Base-by-base conservation (phyloP, 805 yeast genomes). In the Kockiozyma suomiensis region DNA sequence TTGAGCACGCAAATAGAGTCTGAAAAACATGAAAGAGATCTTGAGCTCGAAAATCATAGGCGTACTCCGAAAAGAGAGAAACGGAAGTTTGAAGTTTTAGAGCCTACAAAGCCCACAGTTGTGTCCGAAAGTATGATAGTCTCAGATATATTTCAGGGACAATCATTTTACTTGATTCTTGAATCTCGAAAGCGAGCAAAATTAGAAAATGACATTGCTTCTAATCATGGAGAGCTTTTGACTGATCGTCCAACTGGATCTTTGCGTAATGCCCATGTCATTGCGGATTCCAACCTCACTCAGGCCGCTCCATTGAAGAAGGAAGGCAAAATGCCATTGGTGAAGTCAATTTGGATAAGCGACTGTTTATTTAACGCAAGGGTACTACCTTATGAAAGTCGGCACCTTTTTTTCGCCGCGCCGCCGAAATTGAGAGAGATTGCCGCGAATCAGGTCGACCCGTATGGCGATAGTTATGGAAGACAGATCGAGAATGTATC, bases 261-360 rank as follows among this genome's bases (percentile, higher is more conserved):
- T 30, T 42, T 21, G 50, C 40, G 28, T 19, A 40, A 12, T 21
- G 15, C 52, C 13, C 56, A 57, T 41, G 50, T 62, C 10, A 62
- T 67, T 43, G 66, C 67, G 8, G 68, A 67, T 32, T 49, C 66
- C 19, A 56, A 67, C 12, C 80, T 82, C 0, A 62, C 71, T 2
- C 78, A 77, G 51, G 79, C 82, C 2, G 67, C 64, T 1, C 71
- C 72, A 0, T 60, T 82, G n/a, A 65, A 70, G 10, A 71, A 75
- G n/a, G 59, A 71, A 17, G 87, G 87, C 0, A 51, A 37, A 10
- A 82, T 79, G 66, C 88, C 86, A 67, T 76, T 93, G 0, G 69
- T 90, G 6, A 78, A 73, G 53, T 90, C 96, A 0, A 70, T 74
- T 32, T 93, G 97, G 96, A 70, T 90, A 4, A 76, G 83, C 47